Conservation (phyloP, 768 basidiomycete genomes). For the Crassisporium funariophilum region DNA sequence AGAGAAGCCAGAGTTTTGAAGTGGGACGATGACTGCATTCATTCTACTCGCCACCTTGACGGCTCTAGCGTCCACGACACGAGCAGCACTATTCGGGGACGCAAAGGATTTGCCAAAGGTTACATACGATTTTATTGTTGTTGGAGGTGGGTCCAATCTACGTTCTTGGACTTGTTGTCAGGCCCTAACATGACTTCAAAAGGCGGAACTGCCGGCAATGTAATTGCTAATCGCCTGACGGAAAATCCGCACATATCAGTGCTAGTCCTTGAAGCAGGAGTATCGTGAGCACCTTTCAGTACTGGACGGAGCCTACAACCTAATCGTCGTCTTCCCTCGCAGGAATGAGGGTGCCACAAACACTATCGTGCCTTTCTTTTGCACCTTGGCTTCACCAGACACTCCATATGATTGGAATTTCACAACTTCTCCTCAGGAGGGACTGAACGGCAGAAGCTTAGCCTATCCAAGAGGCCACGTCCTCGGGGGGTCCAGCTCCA, state of each 20-base stretch:
- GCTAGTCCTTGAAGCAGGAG: background rate
- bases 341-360: slow-evolving; percentile 26
- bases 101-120: too few relatives aligned
- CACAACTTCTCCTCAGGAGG: slow-evolving; percentile 27
- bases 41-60: too few relatives aligned
- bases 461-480: slow-evolving; percentile 26
- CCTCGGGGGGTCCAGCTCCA: slow-evolving; percentile 31
- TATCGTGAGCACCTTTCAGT: background rate
- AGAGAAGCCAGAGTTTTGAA: too few relatives aligned
- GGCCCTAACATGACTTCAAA: too few relatives aligned
- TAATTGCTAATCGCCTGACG: background rate
- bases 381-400: slow-evolving; percentile 2
- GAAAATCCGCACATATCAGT: background rate
- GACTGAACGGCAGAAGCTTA: slow-evolving; percentile 20
- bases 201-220: too few relatives aligned
- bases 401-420: slow-evolving; percentile 33
- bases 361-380: slow-evolving; percentile 24
- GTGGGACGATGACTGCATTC: too few relatives aligned
- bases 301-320: background rate
- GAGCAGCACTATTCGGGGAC: too few relatives aligned
- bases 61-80: too few relatives aligned
- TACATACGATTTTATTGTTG: too few relatives aligned
- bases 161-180: too few relatives aligned
- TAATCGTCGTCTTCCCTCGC: too few relatives aligned
- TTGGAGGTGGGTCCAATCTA: too few relatives aligned